phyloP scores from a whole-genome alignment of 2,329 filamentous ascomycete genomes.

The Apiospora pterosperma region DNA sequence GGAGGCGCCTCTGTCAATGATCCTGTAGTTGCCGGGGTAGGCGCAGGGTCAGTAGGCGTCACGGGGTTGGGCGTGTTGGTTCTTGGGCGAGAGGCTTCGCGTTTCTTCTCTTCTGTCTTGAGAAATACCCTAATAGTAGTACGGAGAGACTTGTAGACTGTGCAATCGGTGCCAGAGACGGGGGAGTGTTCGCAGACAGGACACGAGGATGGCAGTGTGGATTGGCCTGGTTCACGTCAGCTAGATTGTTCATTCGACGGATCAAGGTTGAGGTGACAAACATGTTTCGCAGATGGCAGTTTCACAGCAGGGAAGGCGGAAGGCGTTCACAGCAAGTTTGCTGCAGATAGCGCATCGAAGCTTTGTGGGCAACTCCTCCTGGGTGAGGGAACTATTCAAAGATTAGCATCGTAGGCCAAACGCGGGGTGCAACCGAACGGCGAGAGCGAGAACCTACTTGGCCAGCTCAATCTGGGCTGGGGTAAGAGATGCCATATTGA shows the following conservation, averaged over 20 bases:
- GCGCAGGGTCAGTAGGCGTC: neutral
- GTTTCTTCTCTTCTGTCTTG: conserved; percentile 87
- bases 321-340: conserved; percentile 85
- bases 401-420: conserved; percentile 9
- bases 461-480: conserved; percentile 58
- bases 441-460: conserved; percentile 37
- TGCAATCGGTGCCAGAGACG: conserved; percentile 81
- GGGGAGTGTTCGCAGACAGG: conserved; percentile 93
- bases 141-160: conserved; percentile 83
- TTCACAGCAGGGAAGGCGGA: conserved; percentile 90
- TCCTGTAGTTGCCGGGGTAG: neutral
- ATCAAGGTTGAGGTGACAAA: conserved; percentile 33
- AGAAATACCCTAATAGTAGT: conserved; percentile 91
- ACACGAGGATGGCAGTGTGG: conserved; percentile 72
- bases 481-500: conserved; percentile 33
- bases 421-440: neutral
- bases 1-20: conserved; percentile 16
- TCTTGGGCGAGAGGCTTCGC: conserved; percentile 60
- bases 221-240: conserved; percentile 60
- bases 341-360: conserved; percentile 92
- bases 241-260: neutral
- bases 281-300: conserved; percentile 90
- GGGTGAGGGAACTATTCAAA: conserved; percentile 62
- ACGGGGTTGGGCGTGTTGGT: conserved; percentile 34
- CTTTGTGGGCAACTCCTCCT: conserved; percentile 92